Percentiles rank a stretch among this genome's conserved stretches.
Evolutionary conservation across 495 filamentous ascomycete species (phyloP).

Genomic region (Hypoxylon trugodes): DNA sequence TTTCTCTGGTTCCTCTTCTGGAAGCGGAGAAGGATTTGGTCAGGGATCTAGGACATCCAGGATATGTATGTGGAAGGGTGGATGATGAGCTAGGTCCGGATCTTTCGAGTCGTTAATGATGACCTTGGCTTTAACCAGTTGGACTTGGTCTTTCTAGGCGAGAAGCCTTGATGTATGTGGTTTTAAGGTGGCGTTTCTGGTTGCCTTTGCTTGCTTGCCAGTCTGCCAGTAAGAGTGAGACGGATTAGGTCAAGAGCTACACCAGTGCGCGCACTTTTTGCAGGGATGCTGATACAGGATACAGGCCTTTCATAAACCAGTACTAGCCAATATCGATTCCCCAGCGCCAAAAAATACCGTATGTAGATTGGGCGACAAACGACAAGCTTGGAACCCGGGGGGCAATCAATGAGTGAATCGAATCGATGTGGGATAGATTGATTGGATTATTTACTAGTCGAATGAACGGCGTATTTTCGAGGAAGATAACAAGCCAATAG

Average conservation of each 20-base stretch:
- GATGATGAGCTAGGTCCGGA: slow-evolving; percentile 8
- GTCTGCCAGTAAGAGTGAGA: slow-evolving; percentile 7
- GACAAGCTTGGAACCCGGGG: too few relatives aligned
- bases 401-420: slow-evolving; percentile 11
- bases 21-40: slow-evolving; percentile 37
- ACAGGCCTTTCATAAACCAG: slow-evolving; percentile 5
- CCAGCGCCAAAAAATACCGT: slow-evolving; percentile 33
- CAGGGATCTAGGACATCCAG: neutral
- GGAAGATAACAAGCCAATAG: slow-evolving; percentile 12
- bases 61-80: neutral
- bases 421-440: slow-evolving; percentile 27
- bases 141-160: slow-evolving; percentile 13
- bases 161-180: too few relatives aligned
- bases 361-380: slow-evolving; percentile 31
- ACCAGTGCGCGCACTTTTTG: slow-evolving; percentile 1
- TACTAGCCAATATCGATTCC: slow-evolving; percentile 1
- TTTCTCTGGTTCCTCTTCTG: slow-evolving; percentile 24
- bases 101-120: slow-evolving; percentile 25
- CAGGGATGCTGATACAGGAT: slow-evolving; percentile 30
- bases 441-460: slow-evolving; percentile 19
- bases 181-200: slow-evolving; percentile 18
- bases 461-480: neutral
- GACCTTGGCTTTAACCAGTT: neutral
- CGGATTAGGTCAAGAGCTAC: slow-evolving; percentile 19
- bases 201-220: slow-evolving; percentile 5